A percentile compares a stretch with the other conserved stretches of the same genome.
Evolutionary conservation across 1,284 basidiomycete genomes (phyloP).

Genomic region (Spongispora temasekensis): DNA sequence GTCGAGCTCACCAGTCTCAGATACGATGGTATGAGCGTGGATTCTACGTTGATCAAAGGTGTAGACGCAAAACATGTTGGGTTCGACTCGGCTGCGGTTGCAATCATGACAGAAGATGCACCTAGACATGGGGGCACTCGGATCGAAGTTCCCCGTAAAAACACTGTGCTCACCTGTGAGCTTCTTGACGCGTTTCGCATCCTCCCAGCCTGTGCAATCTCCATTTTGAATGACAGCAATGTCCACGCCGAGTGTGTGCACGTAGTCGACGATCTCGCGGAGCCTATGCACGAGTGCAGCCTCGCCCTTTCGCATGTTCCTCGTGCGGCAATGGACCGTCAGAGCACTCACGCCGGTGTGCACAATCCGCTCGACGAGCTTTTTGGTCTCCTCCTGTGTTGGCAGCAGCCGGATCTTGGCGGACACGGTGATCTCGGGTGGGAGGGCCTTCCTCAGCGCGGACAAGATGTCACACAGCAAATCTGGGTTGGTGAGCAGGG

Average conservation of each 20-base stretch:
- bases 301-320: slow-evolving; percentile 88
- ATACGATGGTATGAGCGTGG: slow-evolving; percentile 74
- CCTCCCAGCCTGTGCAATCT: slow-evolving; percentile 82
- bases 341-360: slow-evolving; percentile 87
- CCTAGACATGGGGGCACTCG: slow-evolving; percentile 43
- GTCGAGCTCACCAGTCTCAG: slow-evolving; percentile 66
- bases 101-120: slow-evolving; percentile 95
- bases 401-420: slow-evolving; percentile 93
- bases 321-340: slow-evolving; percentile 95
- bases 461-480: slow-evolving; percentile 85
- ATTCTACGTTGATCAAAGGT: slow-evolving; percentile 71
- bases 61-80: slow-evolving; percentile 81
- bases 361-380: slow-evolving; percentile 85
- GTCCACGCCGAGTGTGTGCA: slow-evolving; percentile 65
- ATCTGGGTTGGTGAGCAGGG: slow-evolving; percentile 89
- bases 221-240: slow-evolving; percentile 94
- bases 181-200: slow-evolving; percentile 73
- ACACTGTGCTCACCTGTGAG: slow-evolving; percentile 61
- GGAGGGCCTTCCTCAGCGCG: slow-evolving; percentile 73
- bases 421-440: slow-evolving; percentile 79
- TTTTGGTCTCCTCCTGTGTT: slow-evolving; percentile 83
- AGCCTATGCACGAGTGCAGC: slow-evolving; percentile 80
- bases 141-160: neutral
- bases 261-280: slow-evolving; percentile 82
- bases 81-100: slow-evolving; percentile 91